These are phyloP conservation scores for Ascochyta rabiei DNA, from an alignment of 2,329 filamentous ascomycete species.

Conservation along the genomic window DNA sequence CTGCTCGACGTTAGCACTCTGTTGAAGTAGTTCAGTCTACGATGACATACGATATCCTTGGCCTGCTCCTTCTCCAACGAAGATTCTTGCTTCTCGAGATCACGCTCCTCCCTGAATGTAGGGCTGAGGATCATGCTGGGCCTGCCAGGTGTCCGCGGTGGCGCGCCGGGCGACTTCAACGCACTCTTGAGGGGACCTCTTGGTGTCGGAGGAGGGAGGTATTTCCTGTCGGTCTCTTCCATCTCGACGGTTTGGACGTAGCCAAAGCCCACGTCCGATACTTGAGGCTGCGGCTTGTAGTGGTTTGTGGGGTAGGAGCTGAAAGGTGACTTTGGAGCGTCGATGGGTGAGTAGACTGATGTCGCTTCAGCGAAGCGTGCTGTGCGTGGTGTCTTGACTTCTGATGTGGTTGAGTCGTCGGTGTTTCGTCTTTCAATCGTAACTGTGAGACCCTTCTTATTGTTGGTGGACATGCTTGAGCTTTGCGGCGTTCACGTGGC, in stretches of 20 bases:
- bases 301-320: slow-evolving; percentile 62
- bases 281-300: slow-evolving; percentile 68
- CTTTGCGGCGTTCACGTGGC: slow-evolving; percentile 38
- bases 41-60: slow-evolving; percentile 78
- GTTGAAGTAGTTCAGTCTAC: not conserved
- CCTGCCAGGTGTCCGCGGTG: slow-evolving; percentile 59
- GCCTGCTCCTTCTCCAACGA: slow-evolving; percentile 85
- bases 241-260: slow-evolving; percentile 72
- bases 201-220: slow-evolving; percentile 65
- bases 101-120: slow-evolving; percentile 86
- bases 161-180: slow-evolving; percentile 83
- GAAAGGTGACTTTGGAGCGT: slow-evolving; percentile 54
- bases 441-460: slow-evolving; percentile 51
- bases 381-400: slow-evolving; percentile 70
- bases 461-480: slow-evolving; percentile 55
- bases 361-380: slow-evolving; percentile 84
- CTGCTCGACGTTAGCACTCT: slow-evolving; percentile 59
- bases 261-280: slow-evolving; percentile 89
- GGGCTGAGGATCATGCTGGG: slow-evolving; percentile 84
- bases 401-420: slow-evolving; percentile 49
- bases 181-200: slow-evolving; percentile 84
- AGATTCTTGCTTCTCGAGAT: slow-evolving; percentile 83
- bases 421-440: slow-evolving; percentile 50
- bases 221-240: slow-evolving; percentile 55
- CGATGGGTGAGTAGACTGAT: slow-evolving; percentile 76